Evolutionary conservation across 345 rosid species (phyloP), one percentile per base, ranked within the genome.

Genomic region (Lumnitzera racemosa): DNA sequence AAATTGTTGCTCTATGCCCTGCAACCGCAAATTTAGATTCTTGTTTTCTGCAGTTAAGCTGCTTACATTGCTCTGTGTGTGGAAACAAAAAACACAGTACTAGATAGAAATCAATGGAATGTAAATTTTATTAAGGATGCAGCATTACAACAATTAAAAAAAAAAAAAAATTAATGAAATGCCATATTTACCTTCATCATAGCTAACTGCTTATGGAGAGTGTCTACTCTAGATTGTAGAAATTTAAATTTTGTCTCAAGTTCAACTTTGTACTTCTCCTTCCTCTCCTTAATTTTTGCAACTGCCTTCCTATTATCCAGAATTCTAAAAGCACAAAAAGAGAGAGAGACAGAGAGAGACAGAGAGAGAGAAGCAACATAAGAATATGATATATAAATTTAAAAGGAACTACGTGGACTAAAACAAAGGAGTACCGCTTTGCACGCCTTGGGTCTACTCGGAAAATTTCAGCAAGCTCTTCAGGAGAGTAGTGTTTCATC

Each of bases 241-340:
- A 88, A 76, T 66, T 86, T 95, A 55, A 88, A 83, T 72, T 85
- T 88, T 62, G 88, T 75, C 59, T 89, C 98, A 29, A 91, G 91
- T 63, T 91, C 96, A 9, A 74, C 72, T 51, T 89, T 89, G 61
- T 89, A 89, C 3, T 90, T 68, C 61, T 87, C 84, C 78, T 91
- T 89, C 65, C 89, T 85, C 70, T 91, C 95, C 61, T 89, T 91
- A 16, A 95, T 87, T 36, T 96, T 80, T 14, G 96, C 96, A 46
- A 96, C 96, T 13, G 96, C 89, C 74, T 89, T 90, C 49, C 96
- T 69, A 75, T 89, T 89, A 15, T 94, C 95, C 74, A 86, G 55
- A n/a, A 91, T 89, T 77, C 98, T 91, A 36, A 36, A 36, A 61
- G 10, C 24, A 17, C 25, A 43, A 36, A 4, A 36, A 36, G 12